A percentile compares a stretch with the other conserved stretches of the same genome.
phyloP scores from a whole-genome alignment of 352 stramenopile species.

The Phytopythium sindhum region DNA sequence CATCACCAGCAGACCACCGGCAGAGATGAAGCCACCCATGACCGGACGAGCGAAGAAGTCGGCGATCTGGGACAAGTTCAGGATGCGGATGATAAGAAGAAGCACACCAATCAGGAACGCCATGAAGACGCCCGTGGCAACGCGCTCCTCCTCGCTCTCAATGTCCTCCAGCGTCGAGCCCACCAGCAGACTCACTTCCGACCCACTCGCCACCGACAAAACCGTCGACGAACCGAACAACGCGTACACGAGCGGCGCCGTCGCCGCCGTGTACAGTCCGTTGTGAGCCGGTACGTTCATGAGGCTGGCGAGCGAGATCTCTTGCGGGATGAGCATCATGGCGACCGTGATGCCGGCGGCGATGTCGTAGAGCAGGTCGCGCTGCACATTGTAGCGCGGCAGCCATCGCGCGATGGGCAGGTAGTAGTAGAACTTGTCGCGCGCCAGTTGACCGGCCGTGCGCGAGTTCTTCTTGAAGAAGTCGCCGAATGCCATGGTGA shows the following conservation, averaged over 20 bases:
- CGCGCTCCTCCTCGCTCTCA: slow-evolving; percentile 30
- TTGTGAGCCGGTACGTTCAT: slow-evolving; percentile 85
- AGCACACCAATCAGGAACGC: slow-evolving; percentile 75
- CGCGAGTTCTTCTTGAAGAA: slow-evolving; percentile 5
- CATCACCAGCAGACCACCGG: slow-evolving; percentile 85
- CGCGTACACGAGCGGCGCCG: slow-evolving; percentile 81
- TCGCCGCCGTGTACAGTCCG: slow-evolving; percentile 85
- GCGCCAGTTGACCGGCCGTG: not conserved
- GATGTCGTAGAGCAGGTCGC: slow-evolving; percentile 29
- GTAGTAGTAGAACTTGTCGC: slow-evolving; percentile 8
- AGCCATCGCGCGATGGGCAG: slow-evolving; percentile 33
- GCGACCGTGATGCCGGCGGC: slow-evolving; percentile 35
- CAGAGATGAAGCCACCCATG: slow-evolving; percentile 88
- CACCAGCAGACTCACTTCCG: slow-evolving; percentile 52
- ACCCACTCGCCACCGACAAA: slow-evolving; percentile 76
- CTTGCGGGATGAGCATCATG: slow-evolving; percentile 84
- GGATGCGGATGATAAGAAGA: slow-evolving; percentile 70
- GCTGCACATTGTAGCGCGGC: slow-evolving; percentile 27
- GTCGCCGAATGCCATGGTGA: not conserved
- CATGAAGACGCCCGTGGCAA: slow-evolving; percentile 41
- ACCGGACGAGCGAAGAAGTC: slow-evolving; percentile 89
- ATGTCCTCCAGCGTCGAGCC: slow-evolving; percentile 49
- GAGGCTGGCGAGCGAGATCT: slow-evolving; percentile 86
- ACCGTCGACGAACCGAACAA: slow-evolving; percentile 82
- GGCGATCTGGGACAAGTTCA: slow-evolving; percentile 81